Percentiles rank a stretch among this genome's conserved stretches.
phyloP scores from a whole-genome alignment of 139 green algal species.

The Chlorella vulgaris region DNA sequence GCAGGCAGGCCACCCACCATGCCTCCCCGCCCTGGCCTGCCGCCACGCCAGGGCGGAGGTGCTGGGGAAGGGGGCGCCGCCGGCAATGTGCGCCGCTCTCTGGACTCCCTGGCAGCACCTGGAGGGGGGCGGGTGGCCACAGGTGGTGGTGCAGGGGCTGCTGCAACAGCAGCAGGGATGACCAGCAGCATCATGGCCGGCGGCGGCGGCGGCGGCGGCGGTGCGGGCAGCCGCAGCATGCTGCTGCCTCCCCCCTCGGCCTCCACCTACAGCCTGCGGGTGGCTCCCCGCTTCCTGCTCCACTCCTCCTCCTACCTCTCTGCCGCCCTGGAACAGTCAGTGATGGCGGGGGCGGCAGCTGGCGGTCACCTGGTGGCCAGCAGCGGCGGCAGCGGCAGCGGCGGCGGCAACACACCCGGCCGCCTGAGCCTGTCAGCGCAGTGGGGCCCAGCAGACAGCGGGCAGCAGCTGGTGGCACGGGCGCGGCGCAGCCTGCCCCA shows the following conservation, averaged over 20 bases:
- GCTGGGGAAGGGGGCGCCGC: not conserved
- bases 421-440: not conserved
- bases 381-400: not conserved
- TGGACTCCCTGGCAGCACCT: not conserved
- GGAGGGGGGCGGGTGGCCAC: not conserved
- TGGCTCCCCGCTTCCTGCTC: constrained; percentile 29
- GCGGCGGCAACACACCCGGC: not conserved
- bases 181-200: not conserved
- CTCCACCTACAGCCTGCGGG: constrained; percentile 34
- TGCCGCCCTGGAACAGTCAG: constrained; percentile 36
- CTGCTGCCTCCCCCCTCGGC: constrained; percentile 22
- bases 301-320: constrained; percentile 39
- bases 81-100: not conserved
- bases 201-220: not conserved
- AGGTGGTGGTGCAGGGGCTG: too few relatives aligned
- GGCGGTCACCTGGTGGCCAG: constrained; percentile 35
- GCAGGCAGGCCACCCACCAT: not conserved
- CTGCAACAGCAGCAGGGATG: not conserved
- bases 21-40: constrained; percentile 12
- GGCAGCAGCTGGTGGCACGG: constrained; percentile 28
- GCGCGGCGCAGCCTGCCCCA: constrained; percentile 32
- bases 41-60: not conserved
- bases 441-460: not conserved
- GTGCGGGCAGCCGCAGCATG: constrained; percentile 7
- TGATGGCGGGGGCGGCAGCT: not conserved